Percentiles rank a stretch among this genome's conserved stretches.
Conservation (phyloP, 2,329 filamentous ascomycete genomes). For the Aspergillus glaucus region DNA sequence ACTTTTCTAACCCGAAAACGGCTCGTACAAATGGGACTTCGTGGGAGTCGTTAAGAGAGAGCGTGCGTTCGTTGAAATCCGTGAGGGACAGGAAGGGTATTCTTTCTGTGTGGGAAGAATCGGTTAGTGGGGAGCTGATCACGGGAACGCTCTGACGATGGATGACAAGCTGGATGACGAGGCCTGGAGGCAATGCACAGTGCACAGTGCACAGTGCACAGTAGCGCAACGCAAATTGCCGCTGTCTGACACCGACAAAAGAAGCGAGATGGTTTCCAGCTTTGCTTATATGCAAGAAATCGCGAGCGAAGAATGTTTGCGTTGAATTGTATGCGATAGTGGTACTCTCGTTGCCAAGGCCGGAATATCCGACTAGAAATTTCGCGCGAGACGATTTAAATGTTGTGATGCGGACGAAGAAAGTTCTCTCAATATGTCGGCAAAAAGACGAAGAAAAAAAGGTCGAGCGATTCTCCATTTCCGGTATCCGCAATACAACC, state of each 20-base stretch:
- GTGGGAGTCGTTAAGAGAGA: constrained; percentile 37
- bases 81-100: constrained; percentile 24
- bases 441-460: neutral
- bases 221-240: neutral
- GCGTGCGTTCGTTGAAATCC: constrained; percentile 27
- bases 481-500: constrained; percentile 4
- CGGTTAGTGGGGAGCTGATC: constrained; percentile 7
- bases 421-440: neutral
- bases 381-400: neutral
- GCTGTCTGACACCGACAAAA: neutral
- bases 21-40: constrained; percentile 31
- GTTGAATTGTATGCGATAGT: neutral
- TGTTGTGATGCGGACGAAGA: neutral
- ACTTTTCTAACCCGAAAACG: constrained; percentile 26
- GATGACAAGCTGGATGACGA: neutral
- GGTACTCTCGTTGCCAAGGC: constrained; percentile 6
- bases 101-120: constrained; percentile 11
- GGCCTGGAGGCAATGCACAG: neutral
- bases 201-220: neutral
- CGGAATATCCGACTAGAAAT: neutral
- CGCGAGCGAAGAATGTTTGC: neutral
- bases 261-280: neutral
- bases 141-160: neutral
- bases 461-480: neutral
- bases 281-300: neutral